Evolutionary conservation across 2,329 filamentous ascomycete species (phyloP).

Genomic region (Aspergillus sp.): DNA sequence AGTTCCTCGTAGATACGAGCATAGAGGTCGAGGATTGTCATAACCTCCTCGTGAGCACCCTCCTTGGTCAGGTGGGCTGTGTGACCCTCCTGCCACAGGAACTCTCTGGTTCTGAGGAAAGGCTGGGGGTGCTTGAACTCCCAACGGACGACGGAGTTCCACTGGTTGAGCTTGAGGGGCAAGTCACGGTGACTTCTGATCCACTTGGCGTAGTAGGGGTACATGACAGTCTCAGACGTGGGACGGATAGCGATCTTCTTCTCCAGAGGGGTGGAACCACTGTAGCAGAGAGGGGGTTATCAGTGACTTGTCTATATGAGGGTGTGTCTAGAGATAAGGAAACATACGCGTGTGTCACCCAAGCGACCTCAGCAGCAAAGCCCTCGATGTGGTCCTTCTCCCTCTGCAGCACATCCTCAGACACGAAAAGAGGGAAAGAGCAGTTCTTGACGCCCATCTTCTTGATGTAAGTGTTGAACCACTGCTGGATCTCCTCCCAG

Average conservation of each 20-base stretch:
- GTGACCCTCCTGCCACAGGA: slow-evolving; percentile 97
- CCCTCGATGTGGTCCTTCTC: slow-evolving; percentile 98
- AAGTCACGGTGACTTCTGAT: slow-evolving; percentile 95
- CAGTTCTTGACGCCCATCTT: slow-evolving; percentile 90
- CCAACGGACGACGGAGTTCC: slow-evolving; percentile 95
- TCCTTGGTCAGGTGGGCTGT: slow-evolving; percentile 85
- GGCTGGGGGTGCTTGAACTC: slow-evolving; percentile 89
- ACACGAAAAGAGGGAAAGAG: slow-evolving; percentile 96
- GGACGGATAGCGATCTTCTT: slow-evolving; percentile 71
- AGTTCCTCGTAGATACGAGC: slow-evolving; percentile 90
- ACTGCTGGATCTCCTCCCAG: slow-evolving; percentile 66
- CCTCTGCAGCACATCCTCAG: slow-evolving; percentile 77
- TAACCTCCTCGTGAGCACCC: slow-evolving; percentile 78
- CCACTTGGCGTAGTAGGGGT: slow-evolving; percentile 94
- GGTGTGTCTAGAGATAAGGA: slow-evolving; percentile 7
- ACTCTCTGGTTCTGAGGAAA: slow-evolving; percentile 90
- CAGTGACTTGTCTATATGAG: slow-evolving; percentile 19
- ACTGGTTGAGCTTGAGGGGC: slow-evolving; percentile 92
- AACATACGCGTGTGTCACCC: slow-evolving; percentile 53
- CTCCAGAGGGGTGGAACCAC: slow-evolving; percentile 90
- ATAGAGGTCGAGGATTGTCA: slow-evolving; percentile 92
- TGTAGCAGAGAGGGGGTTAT: slow-evolving; percentile 37
- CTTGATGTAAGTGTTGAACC: slow-evolving; percentile 71
- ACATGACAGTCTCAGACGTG: slow-evolving; percentile 81
- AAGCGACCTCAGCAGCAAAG: slow-evolving; percentile 74